Conservation (phyloP, 306 rosid species). For the Biancaea sappan region DNA sequence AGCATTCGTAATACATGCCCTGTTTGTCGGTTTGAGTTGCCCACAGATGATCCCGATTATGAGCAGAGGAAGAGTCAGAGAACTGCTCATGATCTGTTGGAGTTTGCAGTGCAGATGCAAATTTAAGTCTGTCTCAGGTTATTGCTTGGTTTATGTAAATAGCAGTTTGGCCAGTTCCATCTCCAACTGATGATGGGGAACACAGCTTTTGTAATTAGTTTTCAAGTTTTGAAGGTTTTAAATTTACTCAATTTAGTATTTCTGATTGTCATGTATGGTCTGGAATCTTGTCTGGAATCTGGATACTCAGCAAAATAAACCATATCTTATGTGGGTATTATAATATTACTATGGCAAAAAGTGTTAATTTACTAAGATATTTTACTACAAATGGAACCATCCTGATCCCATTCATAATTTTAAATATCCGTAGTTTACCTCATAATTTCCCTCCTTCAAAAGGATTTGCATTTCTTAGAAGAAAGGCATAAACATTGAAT, state of each 20-base stretch:
- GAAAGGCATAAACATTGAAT: not conserved
- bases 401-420: conserved; percentile 8
- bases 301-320: conserved; percentile 30
- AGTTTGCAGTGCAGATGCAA: conserved; percentile 49
- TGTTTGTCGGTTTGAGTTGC: conserved; percentile 85
- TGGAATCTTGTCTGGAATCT: conserved; percentile 28
- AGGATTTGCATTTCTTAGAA: conserved; percentile 12
- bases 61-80: conserved; percentile 64
- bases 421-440: conserved; percentile 5
- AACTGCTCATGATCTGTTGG: conserved; percentile 37
- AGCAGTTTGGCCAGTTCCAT: conserved; percentile 39
- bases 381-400: conserved; percentile 13
- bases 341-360: not conserved
- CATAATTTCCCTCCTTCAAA: not conserved
- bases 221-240: conserved; percentile 40
- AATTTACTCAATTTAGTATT: conserved; percentile 26
- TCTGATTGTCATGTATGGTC: conserved; percentile 21
- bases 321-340: conserved; percentile 29
- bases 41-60: conserved; percentile 81
- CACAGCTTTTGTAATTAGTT: conserved; percentile 37
- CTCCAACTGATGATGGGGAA: conserved; percentile 39
- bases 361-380: not conserved
- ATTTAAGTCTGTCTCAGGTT: conserved; percentile 53
- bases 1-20: conserved; percentile 86
- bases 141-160: conserved; percentile 41